Evolutionary conservation across 2,329 filamentous ascomycete genomes (phyloP), one percentile per base, ranked within the genome.

Genomic region (Beauveria pseudobassiana): DNA sequence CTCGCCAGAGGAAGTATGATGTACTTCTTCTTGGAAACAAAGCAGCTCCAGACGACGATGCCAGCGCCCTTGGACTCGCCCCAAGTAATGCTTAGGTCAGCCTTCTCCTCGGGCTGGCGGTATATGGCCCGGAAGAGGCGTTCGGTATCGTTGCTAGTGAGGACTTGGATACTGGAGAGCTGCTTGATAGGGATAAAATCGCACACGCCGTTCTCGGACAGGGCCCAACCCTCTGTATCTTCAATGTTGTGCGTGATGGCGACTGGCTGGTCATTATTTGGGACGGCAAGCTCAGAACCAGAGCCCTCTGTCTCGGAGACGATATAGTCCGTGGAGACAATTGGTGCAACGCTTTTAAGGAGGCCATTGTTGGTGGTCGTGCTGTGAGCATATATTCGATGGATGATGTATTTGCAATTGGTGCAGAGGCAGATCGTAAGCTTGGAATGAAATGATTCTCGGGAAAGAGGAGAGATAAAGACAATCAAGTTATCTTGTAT

Each of bases 61-160:
- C 49, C 61, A 2, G 20, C n/a, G 24, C 54, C 50, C 16, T 63
- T 55, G 24, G 43, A 8, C 40, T 66, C 55, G 7, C 45, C 59
- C 62, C 65, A 68, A 26, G 52, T 20, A 2, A 68, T 38, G 6
- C 61, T 45, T 28, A 68, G 66, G 28, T 55, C 38, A 1, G 65
- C 64, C n/a, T 50, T 55, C 12, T 18, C 28, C 5, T 43, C 51
- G 1, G 51, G 46, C 55, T 65, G 61, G 7, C 62, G 52, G 38
- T 65, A 58, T 5, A 63, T 46, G 63, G 24, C 3, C 30, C 9
- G 22, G 34, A 56, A 59, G 3, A 62, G 30, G 5, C 45, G 49
- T 3, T 5, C 12, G 4, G 9, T 5, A 5, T 50, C 5, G 7
- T 9, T 16, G 2, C 24, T 2, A 1, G 2, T 2, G 1, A 61